Evolutionary conservation across 306 rosid genomes (phyloP), one percentile per base, ranked within the genome.

Genomic region (Quercus parvula): DNA sequence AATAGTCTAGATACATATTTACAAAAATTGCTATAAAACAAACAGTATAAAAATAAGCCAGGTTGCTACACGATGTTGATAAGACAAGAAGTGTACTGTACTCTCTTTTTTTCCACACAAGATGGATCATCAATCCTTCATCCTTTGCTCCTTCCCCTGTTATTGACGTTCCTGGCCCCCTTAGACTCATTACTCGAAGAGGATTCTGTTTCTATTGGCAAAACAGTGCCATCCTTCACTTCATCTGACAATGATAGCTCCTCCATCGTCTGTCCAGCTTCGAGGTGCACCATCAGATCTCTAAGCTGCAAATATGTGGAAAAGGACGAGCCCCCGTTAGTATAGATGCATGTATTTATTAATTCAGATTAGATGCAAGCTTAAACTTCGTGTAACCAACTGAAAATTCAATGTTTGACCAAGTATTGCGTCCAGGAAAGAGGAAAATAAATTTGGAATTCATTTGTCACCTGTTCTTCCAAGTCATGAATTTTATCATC

Each of bases 391-490:
- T 5, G 28, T 20, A 66, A 66, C 25, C 22, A 33, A n/a, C 71
- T 30, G 19, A 46, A 67, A 30, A 14, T 6, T 64, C 13, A 27
- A 56, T 30, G 74, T 35, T 17, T 22, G 51, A n/a, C 18, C 73
- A 33, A 41, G 44, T 27, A 46, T 18, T 35, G 57, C 51, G 15
- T 46, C 30, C 49, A 35, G 11, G 58, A 56, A 8, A 17, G 55
- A 61, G 44, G 17, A 73, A 49, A 61, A 20, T 15, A 3, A 18
- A 27, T 51, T 61, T 12, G 38, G 20, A 18, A 22, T 33, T 58
- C 22, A 73, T 76, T 20, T 25, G 71, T 78, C 70, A 95, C 97
- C 99, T 90, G 98, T 79, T 85, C 85, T 85, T 92, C 98, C 77
- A 92, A 81, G 73, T 55, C 81, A 61, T 38, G 71, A 68, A 89